Conservation (phyloP, 495 filamentous ascomycete genomes). For the Penicillium dipodomyicola region DNA sequence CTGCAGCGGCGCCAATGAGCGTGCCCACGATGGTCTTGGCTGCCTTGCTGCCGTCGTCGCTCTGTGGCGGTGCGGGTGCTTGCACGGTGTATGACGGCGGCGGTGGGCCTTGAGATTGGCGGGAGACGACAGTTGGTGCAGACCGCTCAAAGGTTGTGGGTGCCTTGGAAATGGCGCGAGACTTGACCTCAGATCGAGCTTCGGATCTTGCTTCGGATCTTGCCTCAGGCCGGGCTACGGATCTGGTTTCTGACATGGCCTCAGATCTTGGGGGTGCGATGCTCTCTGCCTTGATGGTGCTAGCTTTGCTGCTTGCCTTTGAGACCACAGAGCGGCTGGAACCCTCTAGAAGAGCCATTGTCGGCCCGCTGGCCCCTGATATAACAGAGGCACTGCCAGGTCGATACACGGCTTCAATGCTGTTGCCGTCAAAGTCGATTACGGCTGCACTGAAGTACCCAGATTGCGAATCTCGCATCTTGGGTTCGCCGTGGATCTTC, state of each 20-base stretch:
- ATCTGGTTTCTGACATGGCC: slow-evolving; percentile 20
- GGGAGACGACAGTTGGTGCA: slow-evolving; percentile 31
- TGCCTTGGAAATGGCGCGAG: slow-evolving; percentile 32
- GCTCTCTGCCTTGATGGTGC: slow-evolving; percentile 33
- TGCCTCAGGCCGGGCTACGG: background rate
- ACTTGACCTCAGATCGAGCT: slow-evolving; percentile 16
- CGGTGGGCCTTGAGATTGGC: slow-evolving; percentile 26
- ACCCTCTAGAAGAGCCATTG: slow-evolving; percentile 38
- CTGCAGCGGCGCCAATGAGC: slow-evolving; percentile 72
- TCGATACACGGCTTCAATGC: slow-evolving; percentile 59
- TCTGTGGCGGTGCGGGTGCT: slow-evolving; percentile 25
- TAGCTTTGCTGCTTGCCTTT: slow-evolving; percentile 34
- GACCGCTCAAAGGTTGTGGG: slow-evolving; percentile 31
- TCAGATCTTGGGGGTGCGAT: slow-evolving; percentile 25
- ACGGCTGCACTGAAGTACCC: slow-evolving; percentile 61
- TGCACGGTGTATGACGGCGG: slow-evolving; percentile 35
- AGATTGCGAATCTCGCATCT: slow-evolving; percentile 48
- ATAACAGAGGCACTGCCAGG: slow-evolving; percentile 25
- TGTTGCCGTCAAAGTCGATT: slow-evolving; percentile 60
- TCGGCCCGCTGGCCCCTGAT: slow-evolving; percentile 31
- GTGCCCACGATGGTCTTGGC: slow-evolving; percentile 67
- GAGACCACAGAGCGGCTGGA: slow-evolving; percentile 37
- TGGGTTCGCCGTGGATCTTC: slow-evolving; percentile 55
- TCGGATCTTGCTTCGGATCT: slow-evolving; percentile 20
- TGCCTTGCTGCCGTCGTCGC: slow-evolving; percentile 40